Base-by-base conservation (phyloP, 164 flowering plant genomes). In the Saururus chinensis region DNA sequence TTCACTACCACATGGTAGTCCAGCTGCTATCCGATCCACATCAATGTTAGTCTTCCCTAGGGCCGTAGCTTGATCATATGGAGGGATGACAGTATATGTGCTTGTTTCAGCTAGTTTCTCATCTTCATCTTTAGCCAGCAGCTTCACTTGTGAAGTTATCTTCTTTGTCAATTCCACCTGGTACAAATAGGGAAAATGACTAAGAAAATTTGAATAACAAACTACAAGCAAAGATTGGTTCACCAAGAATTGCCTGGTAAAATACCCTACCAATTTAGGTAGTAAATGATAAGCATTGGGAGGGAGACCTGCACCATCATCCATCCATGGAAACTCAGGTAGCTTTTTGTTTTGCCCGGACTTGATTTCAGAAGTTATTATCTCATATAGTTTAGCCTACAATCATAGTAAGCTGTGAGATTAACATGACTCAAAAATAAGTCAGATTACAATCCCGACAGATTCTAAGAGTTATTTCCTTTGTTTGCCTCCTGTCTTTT, bases 1-100 rank as follows among this genome's bases (percentile, higher is more conserved):
- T 75, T 95, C 99, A 73, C 95, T 87, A 41, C 99, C 99, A 80
- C 99, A 95, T 30, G 99, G 99, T 63, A 95, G 82, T 62, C 99
- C 99, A 67, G 99, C 96, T 75, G 95, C 96, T 71, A 95, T 91
- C 40, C 97, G 87, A 67, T 75, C 96, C 63, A 85, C 84, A 76
- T 95, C 97, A 68, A 95, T 95, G 61, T 79, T 88, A 45, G 85
- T 89, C 77, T 91, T 95, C 55, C 99, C 99, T 60, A 95, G 92
- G 60, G 99, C 99, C 75, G 77, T 95, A 63, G 96, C 99, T 83
- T 95, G 97, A 71, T 91, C 99, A 77, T 95, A 95, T 16, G 92
- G 93, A 56, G 78, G 89, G 73, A 90, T 73, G 40, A 89, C 88
- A 64, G 80, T 85, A 78, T 79, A 85, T 48, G 87, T 61, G 61